These are phyloP conservation scores for Allantophomopsis lycopodina DNA, from an alignment of 2,329 filamentous ascomycete genomes.

Conservation along the genomic window DNA sequence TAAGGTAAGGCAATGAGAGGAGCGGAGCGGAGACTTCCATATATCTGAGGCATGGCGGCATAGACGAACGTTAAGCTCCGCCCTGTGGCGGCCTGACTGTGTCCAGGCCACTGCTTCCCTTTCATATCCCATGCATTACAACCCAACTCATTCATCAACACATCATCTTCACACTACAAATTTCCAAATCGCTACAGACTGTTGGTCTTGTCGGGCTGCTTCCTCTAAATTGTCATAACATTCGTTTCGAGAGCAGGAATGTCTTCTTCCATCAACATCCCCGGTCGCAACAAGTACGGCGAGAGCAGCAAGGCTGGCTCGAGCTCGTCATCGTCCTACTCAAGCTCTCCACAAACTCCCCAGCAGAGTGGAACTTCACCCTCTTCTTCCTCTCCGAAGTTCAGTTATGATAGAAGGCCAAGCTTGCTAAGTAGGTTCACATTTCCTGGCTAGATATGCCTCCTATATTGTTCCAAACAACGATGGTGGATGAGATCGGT, in stretches of 20 bases:
- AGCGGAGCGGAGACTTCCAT: too few relatives aligned
- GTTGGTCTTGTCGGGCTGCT: too few relatives aligned
- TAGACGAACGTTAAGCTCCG: too few relatives aligned
- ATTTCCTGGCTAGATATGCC: background rate
- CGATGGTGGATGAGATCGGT: too few relatives aligned
- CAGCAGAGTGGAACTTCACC: conserved; percentile 26
- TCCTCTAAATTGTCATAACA: too few relatives aligned
- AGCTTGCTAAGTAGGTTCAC: conserved; percentile 45
- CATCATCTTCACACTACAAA: too few relatives aligned
- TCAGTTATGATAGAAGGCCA: conserved; percentile 38
- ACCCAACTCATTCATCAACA: conserved; percentile 4
- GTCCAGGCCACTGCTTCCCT: too few relatives aligned
- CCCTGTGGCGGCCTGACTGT: too few relatives aligned
- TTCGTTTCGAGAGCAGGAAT: conserved; percentile 21
- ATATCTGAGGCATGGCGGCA: too few relatives aligned
- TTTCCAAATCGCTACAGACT: too few relatives aligned
- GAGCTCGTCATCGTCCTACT: conserved; percentile 38
- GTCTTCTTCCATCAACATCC: conserved; percentile 61
- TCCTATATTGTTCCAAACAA: too few relatives aligned
- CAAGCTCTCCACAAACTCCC: conserved; percentile 38
- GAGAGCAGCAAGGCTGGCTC: conserved; percentile 25
- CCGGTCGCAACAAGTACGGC: conserved; percentile 27
- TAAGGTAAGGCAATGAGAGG: too few relatives aligned
- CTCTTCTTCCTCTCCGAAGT: conserved; percentile 22
- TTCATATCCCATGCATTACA: conserved; percentile 3